These are phyloP conservation scores for Tritrichomonas musculus DNA, from an alignment of 208 protist species.

Conservation along the genomic window DNA sequence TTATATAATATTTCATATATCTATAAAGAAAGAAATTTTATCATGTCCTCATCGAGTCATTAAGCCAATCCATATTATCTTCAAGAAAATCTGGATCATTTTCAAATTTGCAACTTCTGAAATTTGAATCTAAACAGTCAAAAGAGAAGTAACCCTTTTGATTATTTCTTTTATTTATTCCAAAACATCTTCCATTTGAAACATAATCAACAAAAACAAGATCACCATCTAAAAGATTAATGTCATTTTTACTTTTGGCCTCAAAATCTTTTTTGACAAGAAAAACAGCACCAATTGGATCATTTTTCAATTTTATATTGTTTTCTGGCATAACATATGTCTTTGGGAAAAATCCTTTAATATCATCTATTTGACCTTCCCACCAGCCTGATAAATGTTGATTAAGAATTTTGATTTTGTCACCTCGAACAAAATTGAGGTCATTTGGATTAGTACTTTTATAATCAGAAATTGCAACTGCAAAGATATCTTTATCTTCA, in stretches of 20 bases:
- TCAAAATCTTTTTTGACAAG: neutral
- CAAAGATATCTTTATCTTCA: neutral
- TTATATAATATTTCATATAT: no score
- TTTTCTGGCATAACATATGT: neutral
- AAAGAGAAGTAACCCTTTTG: conserved; percentile 1
- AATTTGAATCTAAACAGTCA: neutral
- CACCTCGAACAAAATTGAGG: neutral
- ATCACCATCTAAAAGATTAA: neutral
- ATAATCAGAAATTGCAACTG: neutral
- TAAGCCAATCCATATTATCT: no score
- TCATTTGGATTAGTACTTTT: neutral
- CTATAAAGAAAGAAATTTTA: no score
- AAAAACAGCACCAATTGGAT: conserved; percentile 12
- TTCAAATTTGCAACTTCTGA: no score
- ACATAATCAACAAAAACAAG: neutral
- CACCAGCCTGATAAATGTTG: neutral
- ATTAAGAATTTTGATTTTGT: neutral
- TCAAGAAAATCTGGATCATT: no score
- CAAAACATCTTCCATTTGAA: neutral
- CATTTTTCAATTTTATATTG: neutral
- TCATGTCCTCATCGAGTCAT: no score
- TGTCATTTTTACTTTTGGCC: neutral
- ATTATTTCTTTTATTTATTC: neutral
- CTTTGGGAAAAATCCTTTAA: neutral
- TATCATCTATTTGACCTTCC: neutral